Base-by-base conservation (phyloP, 495 filamentous ascomycete genomes). In the Annulohypoxylon stygium region DNA sequence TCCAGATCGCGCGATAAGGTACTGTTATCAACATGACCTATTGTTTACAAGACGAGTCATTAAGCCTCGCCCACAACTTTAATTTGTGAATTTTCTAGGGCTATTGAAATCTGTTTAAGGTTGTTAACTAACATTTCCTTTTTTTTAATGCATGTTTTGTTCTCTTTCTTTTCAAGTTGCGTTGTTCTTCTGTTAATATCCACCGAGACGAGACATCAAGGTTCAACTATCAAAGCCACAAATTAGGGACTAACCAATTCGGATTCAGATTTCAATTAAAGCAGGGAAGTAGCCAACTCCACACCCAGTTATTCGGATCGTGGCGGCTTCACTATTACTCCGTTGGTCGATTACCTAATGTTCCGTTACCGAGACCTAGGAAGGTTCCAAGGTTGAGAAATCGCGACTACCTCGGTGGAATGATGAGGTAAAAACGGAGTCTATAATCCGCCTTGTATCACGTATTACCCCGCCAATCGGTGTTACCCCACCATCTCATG, bases 401-500 rank as follows among this genome's bases (percentile, higher is more conserved):
- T 60, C 57, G 57, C 36, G 20, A 16, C 64, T 60, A 30, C 39
- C 66, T 74, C 61, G 71, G 71, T 61, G 62, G 55, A 70, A 74
- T 70, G 65, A 69, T 64, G 65, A 73, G 60, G 70, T 59, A 73
- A 64, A 54, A 54, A 73, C 70, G 70, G 70, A 73, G 16, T 55
- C 12, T 66, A 61, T 51, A 74, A 69, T 61, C 71, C 65, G 71
- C 39, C 43, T 65, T 69, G 65, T 73, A 51, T 50, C 6, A 69
- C 71, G 61, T 54, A 61, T 69, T 74, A 74, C 71, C 71, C 71
- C 71, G 71, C 71, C 66, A 69, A 69, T n/a, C 18, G 33, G 33
- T 68, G 18, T 48, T 66, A 65, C 71, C 66, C 71, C 71, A 62
- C 71, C 66, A 74, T 69, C 61, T 69, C 60, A 47, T 61, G 60